These are phyloP conservation scores for Haematococcus sp. DNA, from an alignment of 139 green algal species.

Conservation along the genomic window DNA sequence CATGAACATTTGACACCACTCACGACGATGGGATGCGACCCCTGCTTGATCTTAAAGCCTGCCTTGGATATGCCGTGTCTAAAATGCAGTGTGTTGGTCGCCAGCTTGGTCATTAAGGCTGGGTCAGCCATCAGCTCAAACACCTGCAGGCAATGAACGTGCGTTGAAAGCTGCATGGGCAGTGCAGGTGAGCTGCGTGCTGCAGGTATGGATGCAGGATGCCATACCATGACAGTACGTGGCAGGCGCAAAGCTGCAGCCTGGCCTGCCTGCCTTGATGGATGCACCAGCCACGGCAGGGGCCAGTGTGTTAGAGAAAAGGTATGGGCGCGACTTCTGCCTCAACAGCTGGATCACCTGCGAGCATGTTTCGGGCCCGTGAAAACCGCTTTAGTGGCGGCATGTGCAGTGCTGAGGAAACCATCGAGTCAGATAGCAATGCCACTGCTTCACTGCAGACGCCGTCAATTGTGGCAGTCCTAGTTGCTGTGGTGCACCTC, in stretches of 20 bases:
- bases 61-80: constrained; percentile 38
- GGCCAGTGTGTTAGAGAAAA: constrained; percentile 71
- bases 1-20: no score
- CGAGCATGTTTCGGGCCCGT: no score
- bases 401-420: no score
- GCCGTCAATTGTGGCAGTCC: no score
- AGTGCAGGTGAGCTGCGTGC: no score
- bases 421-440: no score
- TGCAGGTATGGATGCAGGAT: no score
- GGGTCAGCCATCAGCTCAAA: constrained; percentile 7
- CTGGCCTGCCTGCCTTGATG: constrained; percentile 34
- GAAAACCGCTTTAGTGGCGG: no score
- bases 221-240: no score
- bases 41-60: constrained; percentile 51
- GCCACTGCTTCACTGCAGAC: no score
- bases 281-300: constrained; percentile 50
- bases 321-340: constrained; percentile 62
- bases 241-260: no score
- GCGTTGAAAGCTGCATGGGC: no score
- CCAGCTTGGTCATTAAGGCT: neutral
- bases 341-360: constrained; percentile 55
- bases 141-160: neutral
- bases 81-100: constrained; percentile 59
- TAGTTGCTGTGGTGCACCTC: constrained; percentile 5
- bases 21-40: constrained; percentile 63